Evolutionary conservation across 352 stramenopile species (phyloP).

Genomic region (Aphanomyces cochlioides): DNA sequence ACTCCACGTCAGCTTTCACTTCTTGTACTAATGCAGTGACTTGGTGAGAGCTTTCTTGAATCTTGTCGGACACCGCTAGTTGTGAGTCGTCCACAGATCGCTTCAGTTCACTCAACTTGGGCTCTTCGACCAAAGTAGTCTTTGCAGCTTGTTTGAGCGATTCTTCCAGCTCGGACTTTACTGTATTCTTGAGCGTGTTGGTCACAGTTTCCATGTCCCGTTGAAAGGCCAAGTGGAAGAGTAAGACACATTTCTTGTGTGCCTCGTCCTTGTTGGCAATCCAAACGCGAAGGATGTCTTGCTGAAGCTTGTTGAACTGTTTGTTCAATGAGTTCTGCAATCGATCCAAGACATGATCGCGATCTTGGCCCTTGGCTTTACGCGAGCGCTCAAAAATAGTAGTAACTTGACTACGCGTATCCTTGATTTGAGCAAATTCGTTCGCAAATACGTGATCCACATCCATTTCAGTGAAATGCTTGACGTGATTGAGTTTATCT

Average conservation of each 20-base stretch:
- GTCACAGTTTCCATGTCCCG: background rate
- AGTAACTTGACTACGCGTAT: background rate
- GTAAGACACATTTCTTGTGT: constrained; percentile 9
- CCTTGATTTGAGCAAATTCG: background rate
- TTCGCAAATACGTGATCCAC: background rate
- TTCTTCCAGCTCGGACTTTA: background rate
- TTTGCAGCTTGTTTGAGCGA: background rate
- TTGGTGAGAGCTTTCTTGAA: background rate
- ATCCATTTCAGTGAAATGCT: background rate
- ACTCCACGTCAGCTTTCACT: background rate
- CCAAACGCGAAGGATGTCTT: constrained; percentile 3
- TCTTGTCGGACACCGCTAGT: background rate
- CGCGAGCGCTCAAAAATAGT: background rate
- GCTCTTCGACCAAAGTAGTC: constrained; percentile 2
- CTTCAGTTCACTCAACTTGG: constrained; percentile 13
- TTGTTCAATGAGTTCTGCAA: background rate
- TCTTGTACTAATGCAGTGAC: background rate
- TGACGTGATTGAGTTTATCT: background rate
- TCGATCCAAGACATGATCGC: constrained; percentile 1
- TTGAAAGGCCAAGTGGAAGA: constrained; percentile 19
- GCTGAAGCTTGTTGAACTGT: background rate
- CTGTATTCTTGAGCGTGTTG: background rate
- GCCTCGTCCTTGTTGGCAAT: background rate
- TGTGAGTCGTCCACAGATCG: background rate
- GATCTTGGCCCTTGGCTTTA: background rate